These are phyloP conservation scores for Phytophthora pistaciae DNA, from an alignment of 352 stramenopile species.

Conservation along the genomic window DNA sequence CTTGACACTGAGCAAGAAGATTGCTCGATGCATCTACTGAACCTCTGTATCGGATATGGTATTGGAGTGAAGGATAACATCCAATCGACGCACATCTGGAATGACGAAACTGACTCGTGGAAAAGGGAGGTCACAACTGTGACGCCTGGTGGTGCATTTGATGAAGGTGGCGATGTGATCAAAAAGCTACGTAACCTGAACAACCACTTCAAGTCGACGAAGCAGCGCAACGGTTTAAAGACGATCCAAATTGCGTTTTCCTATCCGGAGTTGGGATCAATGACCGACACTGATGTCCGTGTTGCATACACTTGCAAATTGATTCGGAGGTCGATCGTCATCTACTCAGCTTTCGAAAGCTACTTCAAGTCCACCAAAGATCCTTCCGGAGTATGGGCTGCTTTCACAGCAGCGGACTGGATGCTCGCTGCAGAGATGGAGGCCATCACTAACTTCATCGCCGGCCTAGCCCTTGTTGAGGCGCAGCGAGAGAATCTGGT, in stretches of 20 bases:
- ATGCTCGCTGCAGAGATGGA: conserved; percentile 11
- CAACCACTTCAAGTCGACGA: conserved; percentile 1
- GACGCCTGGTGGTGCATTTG: neutral
- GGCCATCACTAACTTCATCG: conserved; percentile 1
- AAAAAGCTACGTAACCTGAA: conserved; percentile 1
- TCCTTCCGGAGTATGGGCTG: conserved; percentile 1
- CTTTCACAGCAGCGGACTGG: neutral
- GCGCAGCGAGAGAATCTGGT: neutral
- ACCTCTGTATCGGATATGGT: conserved; percentile 17
- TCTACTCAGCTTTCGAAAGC: neutral
- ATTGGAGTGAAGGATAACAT: conserved; percentile 23
- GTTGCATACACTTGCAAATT: conserved; percentile 6
- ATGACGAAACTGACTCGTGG: neutral
- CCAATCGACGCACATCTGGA: neutral
- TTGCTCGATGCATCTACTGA: conserved; percentile 19
- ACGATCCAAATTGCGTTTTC: conserved; percentile 1
- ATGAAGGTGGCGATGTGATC: neutral
- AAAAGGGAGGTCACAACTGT: conserved; percentile 5
- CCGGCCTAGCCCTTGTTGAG: conserved; percentile 10
- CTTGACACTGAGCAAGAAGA: conserved; percentile 18
- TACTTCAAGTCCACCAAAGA: neutral
- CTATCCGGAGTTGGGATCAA: neutral
- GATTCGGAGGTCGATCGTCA: conserved; percentile 2
- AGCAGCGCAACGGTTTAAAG: neutral
- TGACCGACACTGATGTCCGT: conserved; percentile 5